Evolutionary conservation across 345 rosid species (phyloP), one percentile per base, ranked within the genome.

Genomic region (Physaria fendleri): DNA sequence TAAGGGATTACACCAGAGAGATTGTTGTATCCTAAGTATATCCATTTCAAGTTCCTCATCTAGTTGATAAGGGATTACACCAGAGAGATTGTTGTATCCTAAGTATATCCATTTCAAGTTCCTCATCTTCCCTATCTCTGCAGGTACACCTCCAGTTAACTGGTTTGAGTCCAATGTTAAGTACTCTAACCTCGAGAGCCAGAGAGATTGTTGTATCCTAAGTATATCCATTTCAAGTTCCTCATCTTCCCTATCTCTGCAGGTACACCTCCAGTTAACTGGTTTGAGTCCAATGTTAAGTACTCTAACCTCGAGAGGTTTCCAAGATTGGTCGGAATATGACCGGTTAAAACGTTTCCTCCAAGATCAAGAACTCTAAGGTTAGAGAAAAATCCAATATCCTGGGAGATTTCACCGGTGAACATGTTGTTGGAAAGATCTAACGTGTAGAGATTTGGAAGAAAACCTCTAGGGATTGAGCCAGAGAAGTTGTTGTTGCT

Each of bases 401-500:
- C 77, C 5, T 33, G 4, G 0, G 76, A 79, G 30, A 88, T 82
- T 38, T 68, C 41, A 57, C 96, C 90, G 0, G 88, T 56, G 37
- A 88, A 72, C 81, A 88, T 79, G 71, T 92, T 88, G 73, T 86
- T 86, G 40, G 95, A 88, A 6, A 92, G 85, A 65, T 92, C 98
- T 48, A 88, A 62, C 27, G 73, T 69, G 64, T 84, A 74, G 18
- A 92, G 84, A 28, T 51, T 60, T 0, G 21, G 55, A 52, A 43
- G 44, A 59, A 41, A 60, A 27, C 59, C 64, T 11, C 22, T 43
- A 18, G 88, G 88, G 41, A 91, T 63, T 0, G 62, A 68, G 33
- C 95, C 85, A 2, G 92, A 82, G 79, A 91, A 80, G 69, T 91
- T 91, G 57, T 88, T 91, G 79, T 81, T 81, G 70, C 98, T 91